phyloP scores from a whole-genome alignment of 371 early-diverging fungal species.

The Mucor indicus region DNA sequence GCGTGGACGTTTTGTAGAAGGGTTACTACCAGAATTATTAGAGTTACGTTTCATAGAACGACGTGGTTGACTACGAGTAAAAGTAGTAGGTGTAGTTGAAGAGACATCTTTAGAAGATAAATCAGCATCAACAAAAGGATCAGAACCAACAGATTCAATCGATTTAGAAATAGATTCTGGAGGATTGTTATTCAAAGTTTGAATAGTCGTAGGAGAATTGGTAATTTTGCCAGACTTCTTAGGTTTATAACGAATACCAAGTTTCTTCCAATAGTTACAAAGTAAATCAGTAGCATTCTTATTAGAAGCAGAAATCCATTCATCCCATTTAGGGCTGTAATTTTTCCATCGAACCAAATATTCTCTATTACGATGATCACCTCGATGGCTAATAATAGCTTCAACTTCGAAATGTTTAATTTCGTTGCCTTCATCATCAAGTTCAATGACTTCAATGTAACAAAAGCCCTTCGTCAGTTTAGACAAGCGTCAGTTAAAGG shows the following conservation, averaged over 20 bases:
- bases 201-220: not conserved
- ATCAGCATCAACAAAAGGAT: too few relatives aligned
- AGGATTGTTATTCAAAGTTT: too few relatives aligned
- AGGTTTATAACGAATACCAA: not conserved
- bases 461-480: not conserved
- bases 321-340: constrained; percentile 5
- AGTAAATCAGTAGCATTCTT: constrained; percentile 2
- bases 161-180: too few relatives aligned
- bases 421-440: constrained; percentile 1
- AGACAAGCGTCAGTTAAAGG: constrained; percentile 4
- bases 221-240: not conserved
- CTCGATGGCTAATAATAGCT: not conserved
- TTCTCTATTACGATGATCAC: not conserved
- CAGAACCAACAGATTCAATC: too few relatives aligned
- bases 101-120: too few relatives aligned
- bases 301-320: constrained; percentile 1
- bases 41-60: too few relatives aligned
- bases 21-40: too few relatives aligned
- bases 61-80: too few relatives aligned
- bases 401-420: constrained; percentile 1
- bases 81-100: too few relatives aligned
- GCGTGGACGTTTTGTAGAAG: too few relatives aligned
- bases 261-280: not conserved
- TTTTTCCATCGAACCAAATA: constrained; percentile 14
- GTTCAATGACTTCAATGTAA: not conserved